phyloP scores from a whole-genome alignment of 768 basidiomycete genomes.

The Pulveroboletus sp. region DNA sequence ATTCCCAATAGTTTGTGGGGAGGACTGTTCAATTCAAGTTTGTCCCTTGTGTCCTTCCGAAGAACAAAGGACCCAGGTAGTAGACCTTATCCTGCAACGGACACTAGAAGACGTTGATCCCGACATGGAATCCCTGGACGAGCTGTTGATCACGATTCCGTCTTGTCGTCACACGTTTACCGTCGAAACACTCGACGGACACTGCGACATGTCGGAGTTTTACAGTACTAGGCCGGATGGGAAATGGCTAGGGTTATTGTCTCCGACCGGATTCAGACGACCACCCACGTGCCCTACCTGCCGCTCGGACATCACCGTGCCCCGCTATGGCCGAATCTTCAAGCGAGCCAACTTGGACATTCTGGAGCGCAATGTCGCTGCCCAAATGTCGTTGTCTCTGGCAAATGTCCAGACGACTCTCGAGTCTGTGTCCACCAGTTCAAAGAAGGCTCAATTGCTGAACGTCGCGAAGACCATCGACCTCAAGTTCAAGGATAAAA shows the following conservation, averaged over 20 bases:
- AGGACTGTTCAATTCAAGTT: slow-evolving; percentile 50
- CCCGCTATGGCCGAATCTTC: slow-evolving; percentile 55
- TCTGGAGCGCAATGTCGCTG: slow-evolving; percentile 57
- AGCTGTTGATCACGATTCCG: slow-evolving; percentile 56
- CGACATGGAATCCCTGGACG: slow-evolving; percentile 38
- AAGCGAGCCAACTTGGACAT: slow-evolving; percentile 65
- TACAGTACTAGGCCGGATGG: slow-evolving; percentile 38
- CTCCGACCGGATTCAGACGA: slow-evolving; percentile 35
- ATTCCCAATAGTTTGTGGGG: slow-evolving; percentile 54
- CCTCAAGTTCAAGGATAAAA: slow-evolving; percentile 14
- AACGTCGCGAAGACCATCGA: slow-evolving; percentile 8
- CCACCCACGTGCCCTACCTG: slow-evolving; percentile 63
- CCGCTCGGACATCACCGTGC: slow-evolving; percentile 49
- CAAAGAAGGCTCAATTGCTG: slow-evolving; percentile 14
- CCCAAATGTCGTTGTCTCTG: slow-evolving; percentile 46
- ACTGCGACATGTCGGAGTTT: slow-evolving; percentile 45
- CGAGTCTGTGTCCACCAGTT: slow-evolving; percentile 23
- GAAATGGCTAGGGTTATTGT: slow-evolving; percentile 40
- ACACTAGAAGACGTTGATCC: slow-evolving; percentile 46
- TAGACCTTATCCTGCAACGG: slow-evolving; percentile 55
- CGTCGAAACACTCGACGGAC: slow-evolving; percentile 65
- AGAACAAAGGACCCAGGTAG: slow-evolving; percentile 38
- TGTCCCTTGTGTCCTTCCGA: slow-evolving; percentile 48
- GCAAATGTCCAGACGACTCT: slow-evolving; percentile 26
- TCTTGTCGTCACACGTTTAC: slow-evolving; percentile 64